Evolutionary conservation across 306 rosid genomes (phyloP), one percentile per base, ranked within the genome.

Genomic region (Pachyrhizus erosus): DNA sequence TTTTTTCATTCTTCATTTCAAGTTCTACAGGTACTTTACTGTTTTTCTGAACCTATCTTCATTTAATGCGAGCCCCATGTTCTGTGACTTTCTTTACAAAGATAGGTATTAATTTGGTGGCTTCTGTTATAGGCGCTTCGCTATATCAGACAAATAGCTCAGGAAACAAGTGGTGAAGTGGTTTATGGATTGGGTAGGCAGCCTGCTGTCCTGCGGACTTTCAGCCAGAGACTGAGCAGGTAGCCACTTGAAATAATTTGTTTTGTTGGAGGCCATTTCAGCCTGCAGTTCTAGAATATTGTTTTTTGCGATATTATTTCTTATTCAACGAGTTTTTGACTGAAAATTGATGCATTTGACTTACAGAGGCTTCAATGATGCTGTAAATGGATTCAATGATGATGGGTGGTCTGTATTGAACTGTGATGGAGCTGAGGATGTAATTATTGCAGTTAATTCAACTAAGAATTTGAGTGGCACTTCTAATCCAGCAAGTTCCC

Each of bases 181-280:
- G 97, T 90, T n/a, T 96, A 96, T 69, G 91, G 98, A 79, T 61
- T 96, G 84, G 99, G 99, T 48, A 89, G 97, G 84, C 99, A 96
- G 91, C 99, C 99, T 11, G 97, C 99, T 55, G 94, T 93, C 79
- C 84, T 96, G 70, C 87, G 99, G 72, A 92, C 98, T 26, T 96
- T 96, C 87, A 93, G 99, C 85, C 99, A 96, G 81, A 90, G 98
- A 90, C 78, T 96, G 83, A 96, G 89, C 92, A 90, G 99, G 99
- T 92, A 73, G 60, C 37, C 58, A 29, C 27, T 3, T 65, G 31
- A 67, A 45, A 37, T 21, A 34, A 12, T 51, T 76, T 70, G 24
- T 46, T 72, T 58, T 33, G 37, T 55, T 29, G 24, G 2, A 60
- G 43, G 52, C 45, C 45, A 49, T 58, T 26, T 67, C 42, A 42